phyloP scores from a whole-genome alignment of 441 rosid genomes.

The Corymbia calophylla region DNA sequence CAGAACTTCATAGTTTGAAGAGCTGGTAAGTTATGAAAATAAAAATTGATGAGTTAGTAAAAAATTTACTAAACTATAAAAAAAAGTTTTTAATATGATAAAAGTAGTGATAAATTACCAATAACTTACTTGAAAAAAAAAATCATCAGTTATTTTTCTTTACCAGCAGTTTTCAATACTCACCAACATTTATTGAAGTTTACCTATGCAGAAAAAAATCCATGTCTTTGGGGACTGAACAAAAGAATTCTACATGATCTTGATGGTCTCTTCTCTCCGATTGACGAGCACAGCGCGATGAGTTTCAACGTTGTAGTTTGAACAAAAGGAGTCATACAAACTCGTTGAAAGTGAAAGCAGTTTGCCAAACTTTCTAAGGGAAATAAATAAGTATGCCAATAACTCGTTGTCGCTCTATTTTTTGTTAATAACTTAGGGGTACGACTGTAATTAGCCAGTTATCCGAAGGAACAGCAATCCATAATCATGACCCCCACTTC shows the following conservation, averaged over 20 bases:
- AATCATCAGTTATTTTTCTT: background rate
- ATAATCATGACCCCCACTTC: background rate
- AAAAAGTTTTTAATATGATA: background rate
- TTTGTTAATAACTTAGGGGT: background rate
- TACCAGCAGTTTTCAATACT: background rate
- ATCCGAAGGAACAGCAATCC: background rate
- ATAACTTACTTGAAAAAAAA: background rate
- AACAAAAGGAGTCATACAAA: background rate
- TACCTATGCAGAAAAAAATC: background rate
- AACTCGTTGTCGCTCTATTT: no score
- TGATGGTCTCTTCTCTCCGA: background rate
- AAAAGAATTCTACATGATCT: background rate
- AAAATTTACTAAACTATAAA: background rate
- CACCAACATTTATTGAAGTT: background rate
- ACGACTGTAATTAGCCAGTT: background rate
- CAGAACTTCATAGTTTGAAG: rapidly evolving
- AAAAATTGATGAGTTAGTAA: background rate
- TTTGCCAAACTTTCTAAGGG: background rate
- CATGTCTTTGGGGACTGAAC: background rate
- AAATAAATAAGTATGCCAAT: background rate
- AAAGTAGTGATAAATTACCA: background rate
- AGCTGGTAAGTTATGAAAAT: background rate
- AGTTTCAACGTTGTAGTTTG: background rate
- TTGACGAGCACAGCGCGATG: background rate
- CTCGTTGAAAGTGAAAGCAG: background rate